Evolutionary conservation across 345 rosid genomes (phyloP).

Genomic region (Lenwebbia sp.): DNA sequence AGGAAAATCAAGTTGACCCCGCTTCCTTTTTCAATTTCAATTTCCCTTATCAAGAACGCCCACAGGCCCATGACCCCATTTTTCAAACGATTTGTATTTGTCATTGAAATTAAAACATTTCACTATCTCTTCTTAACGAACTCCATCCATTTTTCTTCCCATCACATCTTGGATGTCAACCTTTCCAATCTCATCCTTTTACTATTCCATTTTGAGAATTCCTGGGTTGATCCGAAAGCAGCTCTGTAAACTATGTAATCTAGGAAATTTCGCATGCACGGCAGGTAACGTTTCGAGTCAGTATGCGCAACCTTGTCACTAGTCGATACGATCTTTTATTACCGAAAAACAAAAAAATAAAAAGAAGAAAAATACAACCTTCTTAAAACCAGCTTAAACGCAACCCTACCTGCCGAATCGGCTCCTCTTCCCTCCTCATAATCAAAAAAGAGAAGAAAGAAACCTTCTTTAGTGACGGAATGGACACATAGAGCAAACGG

Average conservation of each 20-base stretch:
- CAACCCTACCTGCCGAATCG: neutral
- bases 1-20: neutral
- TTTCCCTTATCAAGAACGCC: neutral
- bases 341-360: neutral
- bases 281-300: neutral
- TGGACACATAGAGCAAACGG: neutral
- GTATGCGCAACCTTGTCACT: neutral
- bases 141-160: neutral
- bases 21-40: neutral
- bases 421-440: neutral
- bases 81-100: neutral
- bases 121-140: neutral
- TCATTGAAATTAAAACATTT: neutral
- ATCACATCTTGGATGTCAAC: neutral
- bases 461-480: neutral
- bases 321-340: neutral
- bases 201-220: neutral
- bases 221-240: neutral
- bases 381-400: neutral
- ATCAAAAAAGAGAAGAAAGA: neutral
- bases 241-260: rapidly evolving
- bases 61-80: neutral
- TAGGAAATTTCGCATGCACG: neutral
- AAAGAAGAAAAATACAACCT: neutral
- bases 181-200: neutral